These are phyloP conservation scores for Phytophthora chlamydospora DNA, from an alignment of 352 stramenopile genomes.

Conservation along the genomic window DNA sequence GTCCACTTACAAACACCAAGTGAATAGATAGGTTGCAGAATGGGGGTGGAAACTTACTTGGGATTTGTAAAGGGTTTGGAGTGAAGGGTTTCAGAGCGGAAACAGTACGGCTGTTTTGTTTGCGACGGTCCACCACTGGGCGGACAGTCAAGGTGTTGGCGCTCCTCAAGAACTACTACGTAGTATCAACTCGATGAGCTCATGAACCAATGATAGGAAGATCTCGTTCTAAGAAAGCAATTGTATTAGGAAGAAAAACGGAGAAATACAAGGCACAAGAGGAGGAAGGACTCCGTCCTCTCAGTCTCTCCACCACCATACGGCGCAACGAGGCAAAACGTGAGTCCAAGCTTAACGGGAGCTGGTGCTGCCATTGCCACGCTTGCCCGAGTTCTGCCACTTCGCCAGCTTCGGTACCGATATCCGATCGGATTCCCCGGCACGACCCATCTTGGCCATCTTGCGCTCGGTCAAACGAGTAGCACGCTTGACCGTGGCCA, in stretches of 20 bases:
- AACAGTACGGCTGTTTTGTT: too few relatives aligned
- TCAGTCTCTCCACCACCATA: constrained; percentile 28
- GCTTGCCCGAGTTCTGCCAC: constrained; percentile 91
- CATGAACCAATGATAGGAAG: too few relatives aligned
- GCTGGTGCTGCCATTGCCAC: constrained; percentile 71
- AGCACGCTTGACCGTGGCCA: constrained; percentile 53
- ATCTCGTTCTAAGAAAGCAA: constrained; percentile 31
- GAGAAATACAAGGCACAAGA: constrained; percentile 36
- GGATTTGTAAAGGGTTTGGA: too few relatives aligned
- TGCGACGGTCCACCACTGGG: too few relatives aligned
- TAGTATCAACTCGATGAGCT: too few relatives aligned
- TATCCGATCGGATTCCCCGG: constrained; percentile 84
- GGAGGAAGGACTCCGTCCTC: constrained; percentile 20
- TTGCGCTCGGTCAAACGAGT: constrained; percentile 70
- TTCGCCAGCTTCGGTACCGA: constrained; percentile 85
- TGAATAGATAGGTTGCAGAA: too few relatives aligned
- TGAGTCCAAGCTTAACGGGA: constrained; percentile 70
- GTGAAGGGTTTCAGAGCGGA: too few relatives aligned
- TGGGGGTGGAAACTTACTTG: too few relatives aligned
- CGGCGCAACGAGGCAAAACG: constrained; percentile 23
- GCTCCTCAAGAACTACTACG: too few relatives aligned
- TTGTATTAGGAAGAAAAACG: constrained; percentile 38
- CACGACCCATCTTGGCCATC: constrained; percentile 81
- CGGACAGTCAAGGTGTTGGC: too few relatives aligned
- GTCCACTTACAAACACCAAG: too few relatives aligned